Conservation (phyloP, 257 asterid genomes). For the Dorcoceras hygrometricum region DNA sequence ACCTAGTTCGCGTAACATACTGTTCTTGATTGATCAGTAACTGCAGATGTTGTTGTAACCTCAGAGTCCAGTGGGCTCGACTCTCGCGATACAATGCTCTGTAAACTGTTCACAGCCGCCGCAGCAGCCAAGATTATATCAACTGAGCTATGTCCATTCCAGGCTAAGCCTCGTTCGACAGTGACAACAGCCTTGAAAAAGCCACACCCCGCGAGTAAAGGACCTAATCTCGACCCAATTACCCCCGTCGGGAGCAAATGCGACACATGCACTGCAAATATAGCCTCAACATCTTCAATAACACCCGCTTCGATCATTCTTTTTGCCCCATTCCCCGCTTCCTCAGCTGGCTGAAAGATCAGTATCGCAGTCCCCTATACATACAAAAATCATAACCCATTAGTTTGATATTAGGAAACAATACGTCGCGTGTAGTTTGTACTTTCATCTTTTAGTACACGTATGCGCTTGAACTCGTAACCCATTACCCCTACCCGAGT, state of each 20-base stretch:
- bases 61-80: slow-evolving; percentile 47
- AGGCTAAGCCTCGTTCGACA: slow-evolving; percentile 21
- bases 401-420: neutral
- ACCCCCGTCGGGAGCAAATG: slow-evolving; percentile 37
- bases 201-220: slow-evolving; percentile 53
- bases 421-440: neutral
- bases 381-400: no score
- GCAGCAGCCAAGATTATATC: slow-evolving; percentile 50
- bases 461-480: no score
- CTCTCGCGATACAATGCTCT: slow-evolving; percentile 48
- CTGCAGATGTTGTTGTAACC: no score
- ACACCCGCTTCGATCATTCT: slow-evolving; percentile 46
- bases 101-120: slow-evolving; percentile 46
- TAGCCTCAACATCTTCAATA: slow-evolving; percentile 42
- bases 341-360: slow-evolving; percentile 56
- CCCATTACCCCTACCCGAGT: no score
- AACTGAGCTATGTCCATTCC: slow-evolving; percentile 28
- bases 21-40: neutral
- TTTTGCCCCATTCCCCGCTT: slow-evolving; percentile 56
- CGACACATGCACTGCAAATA: slow-evolving; percentile 44
- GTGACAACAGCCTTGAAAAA: slow-evolving; percentile 40
- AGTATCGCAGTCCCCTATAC: slow-evolving; percentile 50
- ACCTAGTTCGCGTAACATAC: neutral
- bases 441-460: no score
- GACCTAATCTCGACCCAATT: slow-evolving; percentile 44